Evolutionary conservation across 2,329 filamentous ascomycete genomes (phyloP).

Genomic region (Ambrosiella cleistominuta): DNA sequence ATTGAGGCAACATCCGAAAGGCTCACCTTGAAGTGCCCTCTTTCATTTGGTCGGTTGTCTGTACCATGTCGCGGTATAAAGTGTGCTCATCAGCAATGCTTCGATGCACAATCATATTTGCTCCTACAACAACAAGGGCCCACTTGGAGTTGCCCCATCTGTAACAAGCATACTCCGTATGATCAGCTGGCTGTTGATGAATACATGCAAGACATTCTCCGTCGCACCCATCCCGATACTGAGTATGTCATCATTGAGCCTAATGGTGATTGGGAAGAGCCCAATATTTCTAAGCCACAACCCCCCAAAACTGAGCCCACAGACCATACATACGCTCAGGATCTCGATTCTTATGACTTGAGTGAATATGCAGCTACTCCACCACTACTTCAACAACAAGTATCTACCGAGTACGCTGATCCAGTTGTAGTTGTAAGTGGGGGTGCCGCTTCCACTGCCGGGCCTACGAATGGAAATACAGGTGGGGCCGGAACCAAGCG

Average conservation of each 20-base stretch:
- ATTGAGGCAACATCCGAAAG: slow-evolving; percentile 77
- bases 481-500: slow-evolving; percentile 29
- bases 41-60: slow-evolving; percentile 68
- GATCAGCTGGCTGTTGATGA: slow-evolving; percentile 75
- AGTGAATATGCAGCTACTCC: neutral
- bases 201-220: slow-evolving; percentile 72
- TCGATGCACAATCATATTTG: slow-evolving; percentile 81
- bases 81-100: slow-evolving; percentile 86
- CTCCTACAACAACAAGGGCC: slow-evolving; percentile 91
- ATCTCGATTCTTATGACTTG: slow-evolving; percentile 1
- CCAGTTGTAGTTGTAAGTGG: neutral
- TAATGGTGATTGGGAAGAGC: slow-evolving; percentile 53
- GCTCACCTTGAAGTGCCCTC: slow-evolving; percentile 79
- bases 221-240: slow-evolving; percentile 47
- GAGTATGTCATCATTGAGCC: slow-evolving; percentile 87
- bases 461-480: too few relatives aligned
- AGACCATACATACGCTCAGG: slow-evolving; percentile 26
- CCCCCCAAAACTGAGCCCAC: slow-evolving; percentile 22
- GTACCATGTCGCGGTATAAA: slow-evolving; percentile 61
- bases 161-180: slow-evolving; percentile 67
- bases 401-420: neutral
- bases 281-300: neutral
- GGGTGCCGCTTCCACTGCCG: neutral
- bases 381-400: neutral
- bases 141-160: slow-evolving; percentile 92